Base-by-base conservation (phyloP, 176 grass and related monocot genomes). In the Thinopyrum elongatum region DNA sequence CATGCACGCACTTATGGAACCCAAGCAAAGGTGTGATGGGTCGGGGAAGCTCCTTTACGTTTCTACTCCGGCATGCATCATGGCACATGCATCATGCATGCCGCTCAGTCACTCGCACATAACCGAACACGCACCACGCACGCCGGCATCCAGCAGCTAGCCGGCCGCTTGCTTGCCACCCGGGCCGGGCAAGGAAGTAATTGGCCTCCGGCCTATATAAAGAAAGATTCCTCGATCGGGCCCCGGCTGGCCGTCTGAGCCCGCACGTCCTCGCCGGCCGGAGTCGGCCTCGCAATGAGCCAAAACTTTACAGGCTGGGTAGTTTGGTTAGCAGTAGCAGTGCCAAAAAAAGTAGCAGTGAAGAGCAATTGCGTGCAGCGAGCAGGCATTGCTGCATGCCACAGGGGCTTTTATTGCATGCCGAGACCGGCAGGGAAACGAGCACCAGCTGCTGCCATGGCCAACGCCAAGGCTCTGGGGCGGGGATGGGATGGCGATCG, bases 181-280 rank as follows among this genome's bases (percentile, higher is more conserved):
- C 49, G 15, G 49, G 49, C 5, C 16, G 49, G 49, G 49, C 49
- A 53, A 53, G 6, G 76, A 8, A 60, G 57, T 21, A 72, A 80
- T 33, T 80, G 65, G 51, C 49, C 7, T 10, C 14, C 8, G 39
- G 8, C 29, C 41, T 66, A 39, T 57, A 80, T 49, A 76, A 84
- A 80, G 81, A 76, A 91, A 87, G 70, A 81, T 85, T 88, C 85
- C 76, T 77, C 51, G 38, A 41, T 41, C 38, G 38, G 38, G 5
- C 69, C 12, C 70, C 70, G 70, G 60, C 35, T 19, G 44, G 79
- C 17, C 78, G n/a, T 53, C 16, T 53, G 16, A 53, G 49, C 49
- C 73, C 10, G 17, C 36, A 73, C 36, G 36, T 27, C 38, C 22
- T 72, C 39, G 44, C 44, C 41, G 41, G 14, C 12, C 12, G 22